Evolutionary conservation across 192 early-diverging fungal genomes (phyloP).

Genomic region (Pilobolus umbonatus): DNA sequence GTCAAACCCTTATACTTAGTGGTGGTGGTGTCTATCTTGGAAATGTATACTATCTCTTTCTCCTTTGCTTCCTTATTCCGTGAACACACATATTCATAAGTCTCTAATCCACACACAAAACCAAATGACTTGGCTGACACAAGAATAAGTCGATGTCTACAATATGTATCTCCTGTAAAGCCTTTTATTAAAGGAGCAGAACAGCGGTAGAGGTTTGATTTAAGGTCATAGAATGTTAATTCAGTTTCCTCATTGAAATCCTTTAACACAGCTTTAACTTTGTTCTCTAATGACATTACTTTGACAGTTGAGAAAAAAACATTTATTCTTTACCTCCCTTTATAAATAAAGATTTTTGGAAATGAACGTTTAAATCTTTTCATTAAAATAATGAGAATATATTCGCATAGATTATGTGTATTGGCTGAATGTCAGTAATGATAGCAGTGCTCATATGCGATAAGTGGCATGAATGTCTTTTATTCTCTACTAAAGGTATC

Average conservation of each 20-base stretch:
- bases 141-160: constrained; percentile 11
- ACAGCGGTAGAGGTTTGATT: neutral
- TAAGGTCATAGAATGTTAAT: constrained; percentile 1
- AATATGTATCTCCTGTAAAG: neutral
- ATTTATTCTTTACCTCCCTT: too few species aligned
- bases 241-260: neutral
- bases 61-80: neutral
- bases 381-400: too few species aligned
- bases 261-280: too few species aligned
- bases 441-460: too few species aligned
- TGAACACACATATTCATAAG: constrained; percentile 17
- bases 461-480: too few species aligned
- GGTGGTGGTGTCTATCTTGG: constrained; percentile 42
- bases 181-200: neutral
- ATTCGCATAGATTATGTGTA: too few species aligned
- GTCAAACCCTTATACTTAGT: constrained; percentile 18
- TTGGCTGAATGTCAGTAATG: too few species aligned
- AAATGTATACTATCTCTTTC: constrained; percentile 26
- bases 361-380: too few species aligned
- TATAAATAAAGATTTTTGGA: too few species aligned
- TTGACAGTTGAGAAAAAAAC: too few species aligned
- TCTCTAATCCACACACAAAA: constrained; percentile 23
- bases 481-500: too few species aligned
- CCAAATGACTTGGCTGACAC: neutral
- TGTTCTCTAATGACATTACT: too few species aligned